Conservation (phyloP, 1,284 basidiomycete species). For the Bothia castanella region DNA sequence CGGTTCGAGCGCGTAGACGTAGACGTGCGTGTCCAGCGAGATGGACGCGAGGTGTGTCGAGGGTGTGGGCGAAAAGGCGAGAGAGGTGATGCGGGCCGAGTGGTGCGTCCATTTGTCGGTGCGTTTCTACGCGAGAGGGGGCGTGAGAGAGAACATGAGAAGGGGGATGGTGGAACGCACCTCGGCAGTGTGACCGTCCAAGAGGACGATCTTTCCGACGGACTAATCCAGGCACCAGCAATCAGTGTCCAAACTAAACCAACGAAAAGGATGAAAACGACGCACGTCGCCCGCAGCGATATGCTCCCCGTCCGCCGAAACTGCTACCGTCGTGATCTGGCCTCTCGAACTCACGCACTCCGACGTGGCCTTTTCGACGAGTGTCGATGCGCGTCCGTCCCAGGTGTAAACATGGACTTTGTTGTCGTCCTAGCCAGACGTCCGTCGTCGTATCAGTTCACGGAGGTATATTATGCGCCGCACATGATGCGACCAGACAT, state of each 20-base stretch:
- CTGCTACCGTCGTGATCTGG: constrained; percentile 72
- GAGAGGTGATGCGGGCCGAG: constrained; percentile 73
- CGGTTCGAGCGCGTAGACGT: constrained; percentile 81
- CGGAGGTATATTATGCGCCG: neutral
- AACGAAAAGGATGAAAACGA: constrained; percentile 11
- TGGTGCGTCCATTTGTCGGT: constrained; percentile 81
- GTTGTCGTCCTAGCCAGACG: constrained; percentile 52
- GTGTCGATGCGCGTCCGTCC: constrained; percentile 56
- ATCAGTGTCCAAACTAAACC: neutral
- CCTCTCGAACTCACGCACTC: constrained; percentile 61
- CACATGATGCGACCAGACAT: neutral
- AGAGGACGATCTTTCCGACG: constrained; percentile 76
- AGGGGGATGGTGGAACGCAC: constrained; percentile 35
- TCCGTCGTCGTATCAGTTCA: neutral
- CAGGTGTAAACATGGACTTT: constrained; percentile 73
- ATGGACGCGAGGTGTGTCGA: constrained; percentile 70
- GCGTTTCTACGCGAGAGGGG: constrained; percentile 10
- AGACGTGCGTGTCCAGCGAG: constrained; percentile 89
- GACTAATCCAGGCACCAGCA: constrained; percentile 37
- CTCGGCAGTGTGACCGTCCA: constrained; percentile 62
- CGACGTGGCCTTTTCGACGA: constrained; percentile 49
- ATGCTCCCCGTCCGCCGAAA: constrained; percentile 73
- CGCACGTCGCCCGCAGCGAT: constrained; percentile 81
- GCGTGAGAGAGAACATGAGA: neutral
- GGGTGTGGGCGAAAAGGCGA: constrained; percentile 46